These are phyloP conservation scores for Talaromyces islandicus DNA, from an alignment of 2,329 filamentous ascomycete species.

Conservation along the genomic window DNA sequence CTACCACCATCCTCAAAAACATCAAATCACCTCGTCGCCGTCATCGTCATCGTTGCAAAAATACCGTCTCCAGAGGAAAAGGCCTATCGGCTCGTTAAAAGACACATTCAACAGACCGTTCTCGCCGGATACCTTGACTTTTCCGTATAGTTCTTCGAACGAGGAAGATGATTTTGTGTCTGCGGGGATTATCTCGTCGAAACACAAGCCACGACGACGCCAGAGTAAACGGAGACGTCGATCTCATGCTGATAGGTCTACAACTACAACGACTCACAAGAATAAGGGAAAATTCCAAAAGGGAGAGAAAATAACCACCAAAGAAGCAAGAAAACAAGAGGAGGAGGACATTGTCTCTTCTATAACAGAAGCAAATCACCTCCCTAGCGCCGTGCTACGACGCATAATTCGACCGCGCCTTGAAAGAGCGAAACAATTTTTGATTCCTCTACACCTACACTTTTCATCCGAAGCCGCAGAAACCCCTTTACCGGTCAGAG, in stretches of 20 bases:
- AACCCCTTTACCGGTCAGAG: neutral
- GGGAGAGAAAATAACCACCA: neutral
- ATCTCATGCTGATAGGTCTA: neutral
- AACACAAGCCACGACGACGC: neutral
- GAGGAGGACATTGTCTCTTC: slow-evolving; percentile 11
- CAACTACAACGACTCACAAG: neutral
- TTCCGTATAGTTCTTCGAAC: slow-evolving; percentile 2
- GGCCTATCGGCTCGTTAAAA: neutral
- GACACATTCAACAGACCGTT: neutral
- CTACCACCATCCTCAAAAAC: neutral
- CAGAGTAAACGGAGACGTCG: neutral
- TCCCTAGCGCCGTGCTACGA: slow-evolving; percentile 14
- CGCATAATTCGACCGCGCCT: slow-evolving; percentile 26
- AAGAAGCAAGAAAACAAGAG: neutral
- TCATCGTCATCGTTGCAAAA: neutral
- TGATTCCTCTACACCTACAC: slow-evolving; percentile 9
- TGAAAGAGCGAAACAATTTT: slow-evolving; percentile 25
- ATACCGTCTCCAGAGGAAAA: neutral
- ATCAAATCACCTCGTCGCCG: neutral
- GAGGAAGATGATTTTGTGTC: slow-evolving; percentile 26
- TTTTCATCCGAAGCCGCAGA: neutral
- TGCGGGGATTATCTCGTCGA: slow-evolving; percentile 26
- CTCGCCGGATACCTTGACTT: neutral
- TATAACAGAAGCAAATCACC: slow-evolving; percentile 12
- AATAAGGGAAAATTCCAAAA: neutral